A percentile compares a stretch with the other conserved stretches of the same genome.
These are phyloP conservation scores for Cercospora nicotianae DNA, from an alignment of 2,329 filamentous ascomycete species.

Conservation along the genomic window DNA sequence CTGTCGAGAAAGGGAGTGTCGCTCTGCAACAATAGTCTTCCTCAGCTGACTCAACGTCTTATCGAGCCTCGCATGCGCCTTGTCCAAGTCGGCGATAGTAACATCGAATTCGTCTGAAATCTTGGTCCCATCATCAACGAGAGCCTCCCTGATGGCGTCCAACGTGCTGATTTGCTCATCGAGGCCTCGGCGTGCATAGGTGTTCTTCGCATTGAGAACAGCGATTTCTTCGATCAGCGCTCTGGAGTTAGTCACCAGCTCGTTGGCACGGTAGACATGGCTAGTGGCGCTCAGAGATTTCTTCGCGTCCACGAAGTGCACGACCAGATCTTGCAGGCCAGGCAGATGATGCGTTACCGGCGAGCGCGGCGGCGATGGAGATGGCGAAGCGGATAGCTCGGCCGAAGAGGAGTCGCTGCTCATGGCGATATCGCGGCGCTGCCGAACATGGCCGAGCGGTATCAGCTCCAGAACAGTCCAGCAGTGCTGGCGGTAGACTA, in stretches of 20 bases:
- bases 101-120: constrained; percentile 48
- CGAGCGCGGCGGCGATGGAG: constrained; percentile 43
- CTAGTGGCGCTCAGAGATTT: constrained; percentile 80
- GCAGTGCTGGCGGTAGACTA: background rate
- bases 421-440: background rate
- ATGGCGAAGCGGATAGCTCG: constrained; percentile 18
- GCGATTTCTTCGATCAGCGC: constrained; percentile 75
- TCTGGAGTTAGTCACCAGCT: constrained; percentile 76
- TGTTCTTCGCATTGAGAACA: constrained; percentile 60
- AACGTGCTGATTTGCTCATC: constrained; percentile 48
- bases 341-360: constrained; percentile 45
- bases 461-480: background rate
- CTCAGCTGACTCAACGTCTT: constrained; percentile 66
- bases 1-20: constrained; percentile 57
- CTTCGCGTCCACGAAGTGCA: constrained; percentile 82
- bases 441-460: background rate
- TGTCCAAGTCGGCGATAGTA: constrained; percentile 55
- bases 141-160: constrained; percentile 45
- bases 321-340: constrained; percentile 73
- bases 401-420: constrained; percentile 7
- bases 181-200: constrained; percentile 45
- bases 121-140: constrained; percentile 45
- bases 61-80: constrained; percentile 63
- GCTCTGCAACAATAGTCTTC: constrained; percentile 62
- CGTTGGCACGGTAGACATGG: constrained; percentile 78